Percentiles rank a stretch among this genome's conserved stretches.
Evolutionary conservation across 768 basidiomycete genomes (phyloP).

Genomic region (Leccinum fibrillosum): DNA sequence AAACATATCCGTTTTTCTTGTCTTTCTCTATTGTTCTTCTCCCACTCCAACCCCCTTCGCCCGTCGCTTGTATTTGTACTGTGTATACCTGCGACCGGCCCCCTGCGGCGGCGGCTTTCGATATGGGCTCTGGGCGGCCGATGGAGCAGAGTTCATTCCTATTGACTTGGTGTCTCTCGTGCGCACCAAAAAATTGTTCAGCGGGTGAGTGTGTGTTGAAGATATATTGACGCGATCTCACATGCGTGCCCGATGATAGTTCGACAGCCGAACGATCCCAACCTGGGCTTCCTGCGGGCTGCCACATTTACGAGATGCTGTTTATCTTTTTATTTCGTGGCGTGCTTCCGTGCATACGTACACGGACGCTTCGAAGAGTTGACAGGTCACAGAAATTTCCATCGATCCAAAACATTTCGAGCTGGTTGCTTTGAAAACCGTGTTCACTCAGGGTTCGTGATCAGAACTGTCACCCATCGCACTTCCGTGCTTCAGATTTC

Average conservation of each 20-base stretch:
- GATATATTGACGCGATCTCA: neutral
- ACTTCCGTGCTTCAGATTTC: neutral
- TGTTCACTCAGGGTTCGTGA: neutral
- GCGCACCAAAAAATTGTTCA: neutral
- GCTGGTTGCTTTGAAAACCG: neutral
- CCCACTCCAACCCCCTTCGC: neutral
- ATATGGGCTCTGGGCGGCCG: neutral
- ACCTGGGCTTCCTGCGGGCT: no score
- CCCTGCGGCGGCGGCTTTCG: neutral
- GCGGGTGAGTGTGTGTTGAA: neutral
- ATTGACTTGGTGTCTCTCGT: neutral
- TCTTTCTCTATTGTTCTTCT: neutral
- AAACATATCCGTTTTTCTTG: neutral
- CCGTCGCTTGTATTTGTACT: neutral
- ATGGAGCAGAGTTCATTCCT: neutral
- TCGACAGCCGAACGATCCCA: neutral
- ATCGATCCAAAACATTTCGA: neutral
- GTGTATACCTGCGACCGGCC: neutral
- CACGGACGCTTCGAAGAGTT: neutral
- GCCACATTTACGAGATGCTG: neutral
- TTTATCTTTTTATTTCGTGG: neutral
- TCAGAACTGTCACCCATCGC: no score
- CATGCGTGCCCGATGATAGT: neutral
- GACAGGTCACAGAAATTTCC: neutral
- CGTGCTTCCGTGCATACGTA: neutral